Evolutionary conservation across 164 flowering plant species (phyloP), one percentile per base, ranked within the genome.

Genomic region (Aristolochia fimbriata): DNA sequence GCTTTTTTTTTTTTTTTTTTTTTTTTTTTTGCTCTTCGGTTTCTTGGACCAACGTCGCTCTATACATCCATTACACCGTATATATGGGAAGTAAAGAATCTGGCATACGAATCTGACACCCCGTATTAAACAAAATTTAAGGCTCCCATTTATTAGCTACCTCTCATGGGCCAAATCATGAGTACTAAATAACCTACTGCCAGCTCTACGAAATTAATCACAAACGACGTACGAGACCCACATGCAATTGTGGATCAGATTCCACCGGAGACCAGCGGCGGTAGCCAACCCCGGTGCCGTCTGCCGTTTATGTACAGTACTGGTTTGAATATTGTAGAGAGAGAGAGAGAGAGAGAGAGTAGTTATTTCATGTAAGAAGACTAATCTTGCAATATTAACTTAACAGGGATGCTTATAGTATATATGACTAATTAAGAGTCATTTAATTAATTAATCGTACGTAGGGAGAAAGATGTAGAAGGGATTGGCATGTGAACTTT

Each of bases 401-500:
- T n/a, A n/a, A n/a, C n/a, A n/a, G n/a, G 25, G 24, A 22, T 19
- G 14, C 10, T 13, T 11, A 51, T 15, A 19, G 11, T 10, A 19
- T 51, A 19, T 51, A 4, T n/a, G n/a, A n/a, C n/a, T 51, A 51
- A 20, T 10, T 22, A 5, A 12, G 30, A 5, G 30, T 16, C 30
- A 5, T 19, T 27, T 21, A 27, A 27, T 52, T 13, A 22, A 16
- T 19, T 22, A 3, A 19, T n/a, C n/a, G n/a, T n/a, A n/a, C n/a
- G n/a, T n/a, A n/a, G n/a, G 12, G 19, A 9, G 55, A 52, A 52
- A 19, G 57, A 9, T 6, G 57, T 54, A 15, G 25, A 16, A 52
- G 16, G 62, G 58, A 59, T 47, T 46, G 65, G 51, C 73, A 69
- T 63, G 78, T 75, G 78, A 71, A 33, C 49, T 43, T 4, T 54